These are phyloP conservation scores for Citrus trifoliata DNA, from an alignment of 345 rosid species.

Conservation along the genomic window DNA sequence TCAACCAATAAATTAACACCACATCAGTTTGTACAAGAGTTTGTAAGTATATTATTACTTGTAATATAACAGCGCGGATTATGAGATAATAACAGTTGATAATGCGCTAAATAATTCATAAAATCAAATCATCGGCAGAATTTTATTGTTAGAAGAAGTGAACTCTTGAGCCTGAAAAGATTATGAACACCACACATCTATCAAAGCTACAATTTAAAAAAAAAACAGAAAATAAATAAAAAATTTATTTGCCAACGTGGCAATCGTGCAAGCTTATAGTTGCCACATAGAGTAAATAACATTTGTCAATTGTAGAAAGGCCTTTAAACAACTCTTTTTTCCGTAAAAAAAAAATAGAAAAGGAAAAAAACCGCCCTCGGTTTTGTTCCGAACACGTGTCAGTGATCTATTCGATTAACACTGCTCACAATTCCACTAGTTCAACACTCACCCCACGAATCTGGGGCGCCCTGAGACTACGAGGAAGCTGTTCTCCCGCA, in stretches of 20 bases:
- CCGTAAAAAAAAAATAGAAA: not conserved
- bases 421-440: not conserved
- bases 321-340: not conserved
- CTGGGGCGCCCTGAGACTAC: slow-evolving; percentile 2
- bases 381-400: slow-evolving; percentile 19
- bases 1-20: too few relatives aligned
- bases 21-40: too few relatives aligned
- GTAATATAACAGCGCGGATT: too few relatives aligned
- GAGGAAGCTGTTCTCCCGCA: not conserved
- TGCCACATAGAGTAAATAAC: not conserved
- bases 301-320: slow-evolving; percentile 1
- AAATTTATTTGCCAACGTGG: not conserved
- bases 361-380: not conserved
- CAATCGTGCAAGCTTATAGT: not conserved
- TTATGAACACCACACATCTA: too few relatives aligned
- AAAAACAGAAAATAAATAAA: not conserved
- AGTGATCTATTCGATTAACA: slow-evolving; percentile 10
- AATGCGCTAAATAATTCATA: too few relatives aligned
- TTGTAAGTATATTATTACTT: too few relatives aligned
- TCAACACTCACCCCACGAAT: slow-evolving; percentile 13
- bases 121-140: too few relatives aligned
- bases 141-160: too few relatives aligned
- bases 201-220: not conserved
- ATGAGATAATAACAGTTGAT: too few relatives aligned
- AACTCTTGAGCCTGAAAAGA: too few relatives aligned